These are phyloP conservation scores for Yamadazyma kitorensis DNA, from an alignment of 805 yeast genomes.

Conservation along the genomic window DNA sequence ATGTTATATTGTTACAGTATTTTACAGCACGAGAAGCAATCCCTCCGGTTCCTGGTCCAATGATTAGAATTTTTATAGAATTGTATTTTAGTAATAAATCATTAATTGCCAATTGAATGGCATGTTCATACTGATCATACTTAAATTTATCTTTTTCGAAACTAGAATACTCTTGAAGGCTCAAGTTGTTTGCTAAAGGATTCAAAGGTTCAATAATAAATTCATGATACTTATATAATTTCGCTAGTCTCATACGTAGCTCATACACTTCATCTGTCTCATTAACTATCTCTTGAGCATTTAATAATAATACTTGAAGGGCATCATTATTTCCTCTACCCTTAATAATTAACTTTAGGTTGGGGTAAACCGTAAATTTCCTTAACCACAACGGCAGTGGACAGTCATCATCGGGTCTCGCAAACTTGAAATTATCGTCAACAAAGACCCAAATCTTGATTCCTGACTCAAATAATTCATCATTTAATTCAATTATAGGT, in stretches of 20 bases:
- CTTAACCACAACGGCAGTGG: no score
- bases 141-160: slow-evolving; percentile 73
- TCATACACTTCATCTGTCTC: no score
- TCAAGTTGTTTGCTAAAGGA: slow-evolving; percentile 61
- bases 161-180: slow-evolving; percentile 56
- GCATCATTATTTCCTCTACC: no score
- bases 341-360: slow-evolving; percentile 2
- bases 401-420: no score
- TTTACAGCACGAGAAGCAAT: slow-evolving; percentile 44
- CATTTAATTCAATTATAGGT: background rate
- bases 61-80: slow-evolving; percentile 44
- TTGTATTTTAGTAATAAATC: slow-evolving; percentile 13
- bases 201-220: slow-evolving; percentile 56
- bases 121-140: slow-evolving; percentile 64
- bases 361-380: background rate
- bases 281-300: slow-evolving; percentile 1
- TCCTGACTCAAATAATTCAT: background rate
- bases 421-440: background rate
- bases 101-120: slow-evolving; percentile 55
- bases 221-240: slow-evolving; percentile 6
- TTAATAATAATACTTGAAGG: slow-evolving; percentile 1
- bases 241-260: no score
- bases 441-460: background rate
- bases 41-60: slow-evolving; percentile 91
- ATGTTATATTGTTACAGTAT: slow-evolving; percentile 22